phyloP scores from a whole-genome alignment of 805 yeast genomes.

The Candida ascalaphidarum region DNA sequence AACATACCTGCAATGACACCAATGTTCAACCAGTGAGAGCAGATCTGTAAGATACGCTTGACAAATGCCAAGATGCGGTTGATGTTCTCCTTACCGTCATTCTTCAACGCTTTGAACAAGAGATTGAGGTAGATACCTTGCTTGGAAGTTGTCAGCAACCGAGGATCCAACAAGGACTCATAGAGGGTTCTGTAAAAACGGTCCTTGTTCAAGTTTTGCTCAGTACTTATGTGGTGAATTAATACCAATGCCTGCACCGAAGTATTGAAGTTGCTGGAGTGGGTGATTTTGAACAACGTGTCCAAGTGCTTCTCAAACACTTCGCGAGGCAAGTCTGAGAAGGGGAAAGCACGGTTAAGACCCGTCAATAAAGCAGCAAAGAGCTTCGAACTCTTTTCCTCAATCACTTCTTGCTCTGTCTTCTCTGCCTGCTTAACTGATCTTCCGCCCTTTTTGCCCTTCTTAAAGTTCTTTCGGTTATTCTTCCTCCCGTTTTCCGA shows the following conservation, averaged over 20 bases:
- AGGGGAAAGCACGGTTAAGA: constrained; percentile 92
- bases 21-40: constrained; percentile 76
- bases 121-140: constrained; percentile 87
- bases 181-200: constrained; percentile 84
- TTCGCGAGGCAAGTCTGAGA: constrained; percentile 64
- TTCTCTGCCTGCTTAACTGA: constrained; percentile 57
- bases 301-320: constrained; percentile 70
- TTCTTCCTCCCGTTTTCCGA: constrained; percentile 48
- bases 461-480: constrained; percentile 61
- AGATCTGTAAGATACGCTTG: constrained; percentile 80
- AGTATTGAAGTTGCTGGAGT: constrained; percentile 89
- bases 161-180: constrained; percentile 79
- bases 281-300: constrained; percentile 83
- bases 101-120: constrained; percentile 73
- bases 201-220: constrained; percentile 48
- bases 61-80: constrained; percentile 80
- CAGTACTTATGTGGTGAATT: constrained; percentile 67
- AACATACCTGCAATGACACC: constrained; percentile 86
- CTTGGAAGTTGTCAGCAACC: constrained; percentile 80
- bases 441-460: constrained; percentile 83
- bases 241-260: constrained; percentile 86
- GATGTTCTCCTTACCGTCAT: constrained; percentile 45
- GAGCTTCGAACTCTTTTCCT: constrained; percentile 77
- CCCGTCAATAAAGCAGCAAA: constrained; percentile 92
- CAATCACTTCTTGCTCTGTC: constrained; percentile 52